Evolutionary conservation across 2,329 filamentous ascomycete genomes (phyloP), one percentile per base, ranked within the genome.

Genomic region (Aquanectria penicillioides): DNA sequence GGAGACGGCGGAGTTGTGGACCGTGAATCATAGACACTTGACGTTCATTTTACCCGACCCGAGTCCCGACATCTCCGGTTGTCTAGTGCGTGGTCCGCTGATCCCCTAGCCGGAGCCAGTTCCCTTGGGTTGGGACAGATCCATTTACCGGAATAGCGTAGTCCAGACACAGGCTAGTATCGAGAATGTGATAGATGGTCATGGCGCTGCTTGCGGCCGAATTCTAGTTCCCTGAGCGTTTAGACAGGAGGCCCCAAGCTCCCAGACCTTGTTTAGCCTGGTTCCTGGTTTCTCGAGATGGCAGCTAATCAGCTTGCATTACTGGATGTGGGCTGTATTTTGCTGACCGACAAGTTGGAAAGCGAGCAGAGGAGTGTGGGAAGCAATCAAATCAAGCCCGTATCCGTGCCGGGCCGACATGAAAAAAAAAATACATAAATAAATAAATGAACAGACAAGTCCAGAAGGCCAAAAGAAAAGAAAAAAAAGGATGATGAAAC

Each of bases 1-100:
- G 38, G 18, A 15, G 34, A 34, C 18, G 13, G 36, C 29, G 33
- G 13, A 18, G 13, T 25, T 23, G 40, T 15, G 41, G 33, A 12
- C 18, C 18, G 49, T 23, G 40, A 22, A 44, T 53, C 49, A 44
- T 33, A 25, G 18, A 31, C 25, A 6, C 8, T 51, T 17, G 25
- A 49, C 6, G 11, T 41, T 52, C 33, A 23, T 47, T 44, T n/a
- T 33, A 34, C 31, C 49, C 56, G 49, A 53, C 41, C 56, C 43
- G 43, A 53, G 18, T 53, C 40, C 40, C 33, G 55, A 44, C 36
- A 36, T 33, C 23, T 22, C 15, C 31, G 13, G 17, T 17, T 10
- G 48, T 23, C 25, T 43, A 15, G 29, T 36, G 22, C 23, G 41
- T 54, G 33, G 46, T 15, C 38, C 43, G 48, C 33, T n/a, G 37